These are phyloP conservation scores for Akanthomyces dipterigenus DNA, from an alignment of 2,329 filamentous ascomycete species.

Conservation along the genomic window DNA sequence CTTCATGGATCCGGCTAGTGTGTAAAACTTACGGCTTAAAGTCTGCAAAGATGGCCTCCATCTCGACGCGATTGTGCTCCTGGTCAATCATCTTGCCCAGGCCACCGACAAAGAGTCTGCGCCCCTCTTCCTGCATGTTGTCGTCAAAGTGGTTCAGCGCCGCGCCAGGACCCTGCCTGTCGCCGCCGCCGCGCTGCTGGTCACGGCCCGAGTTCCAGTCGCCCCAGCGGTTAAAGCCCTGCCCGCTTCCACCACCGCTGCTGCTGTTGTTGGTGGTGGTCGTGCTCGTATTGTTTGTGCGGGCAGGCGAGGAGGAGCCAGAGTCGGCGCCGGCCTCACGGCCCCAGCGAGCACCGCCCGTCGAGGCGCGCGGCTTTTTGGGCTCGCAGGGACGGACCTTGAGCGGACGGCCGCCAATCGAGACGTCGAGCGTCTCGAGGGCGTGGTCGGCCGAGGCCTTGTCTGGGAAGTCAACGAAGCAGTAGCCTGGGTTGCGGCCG, in stretches of 20 bases:
- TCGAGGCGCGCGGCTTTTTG: slow-evolving; percentile 29
- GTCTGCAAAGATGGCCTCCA: slow-evolving; percentile 39
- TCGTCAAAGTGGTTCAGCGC: slow-evolving; percentile 27
- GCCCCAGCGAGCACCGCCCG: slow-evolving; percentile 12
- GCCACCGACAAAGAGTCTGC: slow-evolving; percentile 45
- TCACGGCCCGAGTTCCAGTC: slow-evolving; percentile 29
- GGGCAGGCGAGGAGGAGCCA: background rate
- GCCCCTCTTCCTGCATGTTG: slow-evolving; percentile 22
- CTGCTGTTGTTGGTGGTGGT: background rate
- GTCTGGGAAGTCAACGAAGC: slow-evolving; percentile 61
- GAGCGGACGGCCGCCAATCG: slow-evolving; percentile 51
- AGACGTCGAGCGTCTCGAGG: slow-evolving; percentile 47
- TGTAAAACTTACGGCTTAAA: slow-evolving; percentile 33
- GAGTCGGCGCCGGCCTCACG: slow-evolving; percentile 15
- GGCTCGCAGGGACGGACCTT: slow-evolving; percentile 60
- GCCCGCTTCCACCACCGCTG: slow-evolving; percentile 8
- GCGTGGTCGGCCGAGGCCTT: slow-evolving; percentile 50
- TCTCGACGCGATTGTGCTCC: slow-evolving; percentile 37
- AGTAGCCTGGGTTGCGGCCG: slow-evolving; percentile 65
- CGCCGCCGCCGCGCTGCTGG: slow-evolving; percentile 5
- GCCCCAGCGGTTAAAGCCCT: slow-evolving; percentile 35
- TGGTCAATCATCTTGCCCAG: slow-evolving; percentile 43
- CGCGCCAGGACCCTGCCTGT: slow-evolving; percentile 21
- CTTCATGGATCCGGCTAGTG: background rate
- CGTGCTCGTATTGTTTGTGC: background rate